Percentiles rank a stretch among this genome's conserved stretches.
These are phyloP conservation scores for Trypanosoma vivax DNA, from an alignment of 208 protist genomes.

Conservation along the genomic window DNA sequence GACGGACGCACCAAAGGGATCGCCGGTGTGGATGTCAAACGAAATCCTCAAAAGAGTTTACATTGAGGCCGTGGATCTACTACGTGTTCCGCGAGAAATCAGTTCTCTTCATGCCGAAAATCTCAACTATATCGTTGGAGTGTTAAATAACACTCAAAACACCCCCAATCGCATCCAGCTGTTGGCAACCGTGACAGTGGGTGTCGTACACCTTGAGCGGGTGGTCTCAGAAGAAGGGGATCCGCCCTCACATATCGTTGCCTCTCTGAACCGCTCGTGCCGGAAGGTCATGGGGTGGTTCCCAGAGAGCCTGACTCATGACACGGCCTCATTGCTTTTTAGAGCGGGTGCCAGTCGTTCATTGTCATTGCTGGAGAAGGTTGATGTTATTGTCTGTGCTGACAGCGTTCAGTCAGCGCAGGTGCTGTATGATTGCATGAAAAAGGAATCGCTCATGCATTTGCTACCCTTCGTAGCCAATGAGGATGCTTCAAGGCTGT, in stretches of 20 bases:
- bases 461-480: slow-evolving; percentile 21
- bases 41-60: slow-evolving; percentile 58
- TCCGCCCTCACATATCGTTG: slow-evolving; percentile 41
- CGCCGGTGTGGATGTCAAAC: slow-evolving; percentile 54
- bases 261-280: slow-evolving; percentile 54
- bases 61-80: slow-evolving; percentile 51
- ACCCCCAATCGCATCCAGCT: slow-evolving; percentile 39
- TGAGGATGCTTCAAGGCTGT: slow-evolving; percentile 18
- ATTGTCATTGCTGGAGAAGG: slow-evolving; percentile 51
- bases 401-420: slow-evolving; percentile 18
- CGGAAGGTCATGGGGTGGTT: slow-evolving; percentile 43
- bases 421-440: slow-evolving; percentile 17
- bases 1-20: slow-evolving; percentile 15
- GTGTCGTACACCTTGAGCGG: slow-evolving; percentile 51
- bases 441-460: slow-evolving; percentile 20
- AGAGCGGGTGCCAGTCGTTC: slow-evolving; percentile 36
- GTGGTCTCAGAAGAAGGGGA: slow-evolving; percentile 39
- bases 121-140: slow-evolving; percentile 28
- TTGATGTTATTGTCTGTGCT: slow-evolving; percentile 47
- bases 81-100: slow-evolving; percentile 53
- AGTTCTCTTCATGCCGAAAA: slow-evolving; percentile 34
- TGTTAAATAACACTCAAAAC: slow-evolving; percentile 25
- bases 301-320: slow-evolving; percentile 41
- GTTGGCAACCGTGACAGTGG: slow-evolving; percentile 49
- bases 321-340: slow-evolving; percentile 37